Evolutionary conservation across 2,329 filamentous ascomycete species (phyloP).

Genomic region (Alternaria arborescens): DNA sequence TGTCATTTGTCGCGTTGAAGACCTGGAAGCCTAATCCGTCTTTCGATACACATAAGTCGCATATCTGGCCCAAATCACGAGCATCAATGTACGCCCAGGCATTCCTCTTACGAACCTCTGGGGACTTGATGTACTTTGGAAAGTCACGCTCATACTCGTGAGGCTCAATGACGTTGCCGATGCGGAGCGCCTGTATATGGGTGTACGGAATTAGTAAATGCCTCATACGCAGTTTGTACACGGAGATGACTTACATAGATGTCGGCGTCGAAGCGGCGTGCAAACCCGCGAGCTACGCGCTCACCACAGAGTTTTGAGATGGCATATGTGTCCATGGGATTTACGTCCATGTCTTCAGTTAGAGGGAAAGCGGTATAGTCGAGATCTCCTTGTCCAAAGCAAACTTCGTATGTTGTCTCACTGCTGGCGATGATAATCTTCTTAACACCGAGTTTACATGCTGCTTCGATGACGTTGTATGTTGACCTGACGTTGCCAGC

Average conservation of each 20-base stretch:
- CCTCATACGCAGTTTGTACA: background rate
- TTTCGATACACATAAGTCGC: constrained; percentile 62
- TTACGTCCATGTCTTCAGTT: constrained; percentile 66
- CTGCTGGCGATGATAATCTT: constrained; percentile 69
- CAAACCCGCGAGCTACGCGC: constrained; percentile 64
- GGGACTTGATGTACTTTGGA: constrained; percentile 59
- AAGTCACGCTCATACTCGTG: constrained; percentile 67
- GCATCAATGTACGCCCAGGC: constrained; percentile 72
- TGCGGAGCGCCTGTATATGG: constrained; percentile 56
- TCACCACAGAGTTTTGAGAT: constrained; percentile 68
- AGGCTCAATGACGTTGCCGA: constrained; percentile 69
- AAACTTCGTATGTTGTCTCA: constrained; percentile 69
- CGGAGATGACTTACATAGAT: constrained; percentile 56
- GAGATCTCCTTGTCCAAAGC: constrained; percentile 66
- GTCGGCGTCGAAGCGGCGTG: constrained; percentile 63
- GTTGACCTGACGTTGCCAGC: constrained; percentile 63
- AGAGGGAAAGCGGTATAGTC: constrained; percentile 67
- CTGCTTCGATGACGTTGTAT: constrained; percentile 71
- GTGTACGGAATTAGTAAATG: background rate
- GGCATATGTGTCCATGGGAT: constrained; percentile 70
- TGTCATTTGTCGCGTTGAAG: constrained; percentile 71
- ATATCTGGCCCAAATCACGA: constrained; percentile 69
- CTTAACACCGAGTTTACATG: constrained; percentile 67
- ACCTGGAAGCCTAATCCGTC: constrained; percentile 68
- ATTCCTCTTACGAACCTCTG: constrained; percentile 63